phyloP scores from a whole-genome alignment of 768 basidiomycete species.

The Amanita jacksonii region DNA sequence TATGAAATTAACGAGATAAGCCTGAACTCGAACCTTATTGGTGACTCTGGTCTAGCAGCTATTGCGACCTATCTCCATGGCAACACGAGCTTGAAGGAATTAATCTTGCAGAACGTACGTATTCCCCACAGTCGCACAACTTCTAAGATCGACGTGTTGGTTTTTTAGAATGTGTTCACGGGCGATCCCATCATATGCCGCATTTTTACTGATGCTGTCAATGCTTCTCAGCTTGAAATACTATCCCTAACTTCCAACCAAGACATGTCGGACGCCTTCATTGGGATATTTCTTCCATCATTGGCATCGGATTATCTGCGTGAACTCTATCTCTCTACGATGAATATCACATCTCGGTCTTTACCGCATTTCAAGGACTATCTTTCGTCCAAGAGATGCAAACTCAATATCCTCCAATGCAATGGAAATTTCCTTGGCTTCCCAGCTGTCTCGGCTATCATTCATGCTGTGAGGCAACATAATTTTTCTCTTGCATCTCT shows the following conservation, averaged over 20 bases:
- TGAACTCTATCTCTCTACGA: conserved; percentile 47
- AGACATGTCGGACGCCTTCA: conserved; percentile 42
- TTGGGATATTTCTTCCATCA: conserved; percentile 36
- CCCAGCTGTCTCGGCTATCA: conserved; percentile 33
- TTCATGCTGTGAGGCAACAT: conserved; percentile 31
- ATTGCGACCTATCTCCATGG: conserved; percentile 40
- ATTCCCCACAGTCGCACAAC: neutral
- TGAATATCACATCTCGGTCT: conserved; percentile 32
- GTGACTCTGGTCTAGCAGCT: conserved; percentile 44
- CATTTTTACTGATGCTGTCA: conserved; percentile 40
- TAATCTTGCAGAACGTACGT: conserved; percentile 53
- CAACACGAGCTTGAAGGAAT: conserved; percentile 35
- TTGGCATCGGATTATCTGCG: conserved; percentile 40
- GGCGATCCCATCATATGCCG: conserved; percentile 26
- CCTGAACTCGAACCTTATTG: conserved; percentile 48
- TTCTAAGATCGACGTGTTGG: neutral
- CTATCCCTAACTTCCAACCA: conserved; percentile 43
- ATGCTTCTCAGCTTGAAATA: conserved; percentile 39
- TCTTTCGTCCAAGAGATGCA: conserved; percentile 34
- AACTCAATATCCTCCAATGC: conserved; percentile 38
- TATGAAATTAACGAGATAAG: conserved; percentile 44
- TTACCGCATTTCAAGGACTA: conserved; percentile 36
- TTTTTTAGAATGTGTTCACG: conserved; percentile 17
- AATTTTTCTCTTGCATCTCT: conserved; percentile 41
- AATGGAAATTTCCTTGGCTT: conserved; percentile 47